Conservation (phyloP, 257 asterid species). For the Galeopsis tetrahit region DNA sequence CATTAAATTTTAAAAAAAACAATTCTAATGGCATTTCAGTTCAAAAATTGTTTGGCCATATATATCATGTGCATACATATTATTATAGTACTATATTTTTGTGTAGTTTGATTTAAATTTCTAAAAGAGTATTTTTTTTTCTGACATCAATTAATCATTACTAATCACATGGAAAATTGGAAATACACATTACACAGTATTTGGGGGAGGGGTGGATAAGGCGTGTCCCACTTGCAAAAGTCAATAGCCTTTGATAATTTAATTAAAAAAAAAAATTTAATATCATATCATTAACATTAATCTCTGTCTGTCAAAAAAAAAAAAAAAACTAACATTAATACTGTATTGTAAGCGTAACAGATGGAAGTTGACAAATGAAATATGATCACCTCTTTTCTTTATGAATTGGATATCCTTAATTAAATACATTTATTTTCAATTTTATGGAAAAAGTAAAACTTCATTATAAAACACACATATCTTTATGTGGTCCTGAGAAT, state of each 20-base stretch:
- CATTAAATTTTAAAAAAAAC: not conserved
- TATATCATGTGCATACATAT: not conserved
- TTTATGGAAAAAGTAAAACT: not conserved
- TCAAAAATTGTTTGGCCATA: not conserved
- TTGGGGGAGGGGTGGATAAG: not conserved
- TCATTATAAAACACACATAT: not conserved
- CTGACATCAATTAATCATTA: not conserved
- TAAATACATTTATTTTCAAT: no score
- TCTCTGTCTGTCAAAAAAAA: no score
- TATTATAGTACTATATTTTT: not conserved
- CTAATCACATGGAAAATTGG: not conserved
- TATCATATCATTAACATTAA: no score
- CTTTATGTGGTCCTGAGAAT: not conserved
- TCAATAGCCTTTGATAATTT: not conserved
- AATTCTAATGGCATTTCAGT: not conserved
- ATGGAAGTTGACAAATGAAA: not conserved
- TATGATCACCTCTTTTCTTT: not conserved
- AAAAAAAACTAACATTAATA: no score
- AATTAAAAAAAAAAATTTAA: no score
- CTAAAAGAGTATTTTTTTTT: no score
- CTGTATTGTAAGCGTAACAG: not conserved
- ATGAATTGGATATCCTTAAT: not conserved
- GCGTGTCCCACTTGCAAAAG: not conserved
- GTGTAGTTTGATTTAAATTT: not conserved
- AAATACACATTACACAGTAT: not conserved